Percentiles rank a stretch among this genome's conserved stretches.
Conservation (phyloP, 2,329 filamentous ascomycete species). For the Calycina herbarum region DNA sequence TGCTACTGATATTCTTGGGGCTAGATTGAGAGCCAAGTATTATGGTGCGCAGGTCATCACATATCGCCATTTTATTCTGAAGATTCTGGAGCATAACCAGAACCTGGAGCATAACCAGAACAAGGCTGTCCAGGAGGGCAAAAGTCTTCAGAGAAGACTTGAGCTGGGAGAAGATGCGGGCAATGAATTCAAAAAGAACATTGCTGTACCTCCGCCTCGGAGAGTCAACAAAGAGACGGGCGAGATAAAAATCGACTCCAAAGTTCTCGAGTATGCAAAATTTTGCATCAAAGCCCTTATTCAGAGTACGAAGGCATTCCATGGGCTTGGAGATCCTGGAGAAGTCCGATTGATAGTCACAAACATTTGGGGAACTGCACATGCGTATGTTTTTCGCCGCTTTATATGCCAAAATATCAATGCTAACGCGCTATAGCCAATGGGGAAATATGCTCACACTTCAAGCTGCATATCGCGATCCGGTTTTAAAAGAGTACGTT, state of each 20-base stretch:
- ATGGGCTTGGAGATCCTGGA: slow-evolving; percentile 50
- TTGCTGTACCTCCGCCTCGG: slow-evolving; percentile 40
- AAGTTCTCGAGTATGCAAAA: slow-evolving; percentile 55
- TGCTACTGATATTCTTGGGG: slow-evolving; percentile 73
- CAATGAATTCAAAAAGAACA: slow-evolving; percentile 28
- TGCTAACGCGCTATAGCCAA: slow-evolving; percentile 61
- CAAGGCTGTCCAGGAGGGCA: slow-evolving; percentile 26
- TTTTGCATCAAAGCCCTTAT: slow-evolving; percentile 64
- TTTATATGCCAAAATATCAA: neutral
- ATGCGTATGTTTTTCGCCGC: slow-evolving; percentile 69
- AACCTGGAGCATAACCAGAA: slow-evolving; percentile 41
- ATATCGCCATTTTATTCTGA: slow-evolving; percentile 71
- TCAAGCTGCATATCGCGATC: slow-evolving; percentile 73
- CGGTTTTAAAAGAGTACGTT: slow-evolving; percentile 59
- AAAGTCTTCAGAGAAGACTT: neutral
- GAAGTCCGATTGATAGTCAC: slow-evolving; percentile 77
- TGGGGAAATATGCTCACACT: slow-evolving; percentile 96
- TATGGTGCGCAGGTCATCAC: slow-evolving; percentile 92
- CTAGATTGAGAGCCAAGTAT: slow-evolving; percentile 87
- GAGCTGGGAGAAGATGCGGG: slow-evolving; percentile 19
- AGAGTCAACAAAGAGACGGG: slow-evolving; percentile 37
- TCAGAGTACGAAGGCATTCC: slow-evolving; percentile 82
- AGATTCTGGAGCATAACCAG: slow-evolving; percentile 47
- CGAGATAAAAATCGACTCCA: slow-evolving; percentile 41
- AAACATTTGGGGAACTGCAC: slow-evolving; percentile 93